phyloP scores from a whole-genome alignment of 495 filamentous ascomycete species.

The Xylaria cubensis region DNA sequence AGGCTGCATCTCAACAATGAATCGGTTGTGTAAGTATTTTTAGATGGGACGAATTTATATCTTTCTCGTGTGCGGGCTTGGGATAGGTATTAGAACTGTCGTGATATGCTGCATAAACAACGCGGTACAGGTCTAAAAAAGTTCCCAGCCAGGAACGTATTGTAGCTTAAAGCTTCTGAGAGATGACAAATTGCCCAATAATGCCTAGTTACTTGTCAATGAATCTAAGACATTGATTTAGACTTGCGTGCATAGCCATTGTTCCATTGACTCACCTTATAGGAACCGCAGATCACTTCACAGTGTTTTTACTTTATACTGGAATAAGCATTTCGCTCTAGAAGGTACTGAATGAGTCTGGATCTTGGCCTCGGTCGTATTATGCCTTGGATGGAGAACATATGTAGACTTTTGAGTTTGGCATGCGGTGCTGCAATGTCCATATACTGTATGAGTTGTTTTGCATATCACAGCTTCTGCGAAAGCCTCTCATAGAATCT shows the following conservation, averaged over 20 bases:
- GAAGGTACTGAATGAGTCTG: not conserved
- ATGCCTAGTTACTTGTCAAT: not conserved
- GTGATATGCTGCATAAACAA: not conserved
- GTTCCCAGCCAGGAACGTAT: not conserved
- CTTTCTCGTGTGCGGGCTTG: not conserved
- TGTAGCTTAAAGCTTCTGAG: not conserved
- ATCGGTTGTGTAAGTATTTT: not conserved
- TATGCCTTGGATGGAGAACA: not conserved
- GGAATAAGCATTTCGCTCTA: not conserved
- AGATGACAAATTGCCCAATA: not conserved
- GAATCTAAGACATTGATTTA: not conserved
- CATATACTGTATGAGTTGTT: not conserved
- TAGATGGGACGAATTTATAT: not conserved
- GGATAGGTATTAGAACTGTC: not conserved
- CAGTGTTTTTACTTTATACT: not conserved
- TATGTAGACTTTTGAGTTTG: not conserved
- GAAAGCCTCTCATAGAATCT: not conserved
- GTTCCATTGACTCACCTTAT: conserved; percentile 1
- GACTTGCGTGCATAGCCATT: not conserved
- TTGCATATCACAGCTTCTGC: not conserved
- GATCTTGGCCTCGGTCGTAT: not conserved
- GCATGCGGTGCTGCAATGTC: not conserved
- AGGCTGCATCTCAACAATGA: not conserved
- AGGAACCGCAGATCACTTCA: not conserved
- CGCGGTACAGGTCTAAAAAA: not conserved